Percentiles rank a stretch among this genome's conserved stretches.
These are phyloP conservation scores for Aspergillus heteromorphus DNA, from an alignment of 495 filamentous ascomycete species.

Conservation along the genomic window DNA sequence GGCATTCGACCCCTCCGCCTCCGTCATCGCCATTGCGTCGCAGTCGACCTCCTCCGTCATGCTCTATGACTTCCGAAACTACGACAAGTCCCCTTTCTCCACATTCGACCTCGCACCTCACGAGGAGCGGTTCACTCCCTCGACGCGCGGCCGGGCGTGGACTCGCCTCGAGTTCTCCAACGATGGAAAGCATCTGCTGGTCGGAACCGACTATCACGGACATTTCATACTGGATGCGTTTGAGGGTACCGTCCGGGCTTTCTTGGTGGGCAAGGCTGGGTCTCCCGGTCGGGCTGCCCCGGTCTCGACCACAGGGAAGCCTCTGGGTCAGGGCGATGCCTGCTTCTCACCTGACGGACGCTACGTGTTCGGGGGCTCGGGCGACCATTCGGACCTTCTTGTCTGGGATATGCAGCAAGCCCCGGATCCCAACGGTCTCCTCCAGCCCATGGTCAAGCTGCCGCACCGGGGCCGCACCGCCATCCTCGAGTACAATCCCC, in stretches of 20 bases:
- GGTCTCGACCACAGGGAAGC: slow-evolving; percentile 41
- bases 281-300: slow-evolving; percentile 42
- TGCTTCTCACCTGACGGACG: slow-evolving; percentile 85
- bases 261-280: slow-evolving; percentile 45
- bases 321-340: slow-evolving; percentile 67
- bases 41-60: slow-evolving; percentile 71
- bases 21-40: slow-evolving; percentile 84
- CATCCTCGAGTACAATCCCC: slow-evolving; percentile 81
- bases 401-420: slow-evolving; percentile 74
- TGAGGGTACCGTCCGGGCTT: slow-evolving; percentile 66
- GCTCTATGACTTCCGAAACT: slow-evolving; percentile 90
- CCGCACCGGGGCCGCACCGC: slow-evolving; percentile 62
- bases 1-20: slow-evolving; percentile 82
- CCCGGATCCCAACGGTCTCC: slow-evolving; percentile 42
- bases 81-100: slow-evolving; percentile 81
- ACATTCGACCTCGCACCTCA: slow-evolving; percentile 69
- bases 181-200: slow-evolving; percentile 79
- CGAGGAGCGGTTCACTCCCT: slow-evolving; percentile 51
- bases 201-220: slow-evolving; percentile 72
- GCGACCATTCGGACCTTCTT: slow-evolving; percentile 62
- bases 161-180: slow-evolving; percentile 89
- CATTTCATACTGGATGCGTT: slow-evolving; percentile 92
- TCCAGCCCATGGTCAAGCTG: slow-evolving; percentile 61
- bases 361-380: slow-evolving; percentile 73
- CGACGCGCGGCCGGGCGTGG: slow-evolving; percentile 56